Evolutionary conservation across 1,284 basidiomycete species (phyloP).

Genomic region (Puccinia horiana): DNA sequence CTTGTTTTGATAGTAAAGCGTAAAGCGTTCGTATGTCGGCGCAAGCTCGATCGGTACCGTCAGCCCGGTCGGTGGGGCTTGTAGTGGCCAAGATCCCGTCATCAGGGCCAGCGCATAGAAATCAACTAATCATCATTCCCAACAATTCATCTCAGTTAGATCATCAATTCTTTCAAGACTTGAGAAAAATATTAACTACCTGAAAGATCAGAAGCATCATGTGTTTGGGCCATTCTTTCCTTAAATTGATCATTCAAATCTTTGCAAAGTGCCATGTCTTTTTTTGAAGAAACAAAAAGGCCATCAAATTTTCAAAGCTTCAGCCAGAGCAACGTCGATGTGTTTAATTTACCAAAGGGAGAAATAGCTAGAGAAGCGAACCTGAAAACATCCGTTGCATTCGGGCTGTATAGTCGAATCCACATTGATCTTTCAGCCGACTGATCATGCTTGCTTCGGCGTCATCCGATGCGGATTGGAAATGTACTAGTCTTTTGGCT

Average conservation of each 20-base stretch:
- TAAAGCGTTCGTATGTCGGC: conserved; percentile 85
- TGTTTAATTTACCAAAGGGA: background rate
- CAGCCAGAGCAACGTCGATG: background rate
- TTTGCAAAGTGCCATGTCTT: conserved; percentile 92
- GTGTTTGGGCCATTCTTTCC: conserved; percentile 83
- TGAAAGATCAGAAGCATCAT: conserved; percentile 66
- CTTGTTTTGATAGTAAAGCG: conserved; percentile 88
- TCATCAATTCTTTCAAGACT: background rate
- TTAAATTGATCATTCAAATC: conserved; percentile 96
- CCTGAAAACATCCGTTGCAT: conserved; percentile 97
- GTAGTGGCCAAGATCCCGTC: conserved; percentile 94
- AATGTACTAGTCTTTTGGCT: conserved; percentile 89
- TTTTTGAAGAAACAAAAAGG: background rate
- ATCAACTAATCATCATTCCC: conserved; percentile 64
- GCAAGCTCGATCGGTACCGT: conserved; percentile 84
- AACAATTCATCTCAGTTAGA: background rate
- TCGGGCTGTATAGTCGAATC: conserved; percentile 98
- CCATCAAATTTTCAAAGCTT: background rate
- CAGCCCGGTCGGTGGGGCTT: conserved; percentile 79
- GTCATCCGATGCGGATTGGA: conserved; percentile 91
- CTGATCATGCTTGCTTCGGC: conserved; percentile 98
- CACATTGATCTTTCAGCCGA: conserved; percentile 95
- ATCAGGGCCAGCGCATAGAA: conserved; percentile 92
- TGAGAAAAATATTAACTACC: conserved; percentile 27
- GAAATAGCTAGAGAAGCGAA: conserved; percentile 56